These are phyloP conservation scores for Hypholoma fasciculare DNA, from an alignment of 768 basidiomycete species.

Conservation along the genomic window DNA sequence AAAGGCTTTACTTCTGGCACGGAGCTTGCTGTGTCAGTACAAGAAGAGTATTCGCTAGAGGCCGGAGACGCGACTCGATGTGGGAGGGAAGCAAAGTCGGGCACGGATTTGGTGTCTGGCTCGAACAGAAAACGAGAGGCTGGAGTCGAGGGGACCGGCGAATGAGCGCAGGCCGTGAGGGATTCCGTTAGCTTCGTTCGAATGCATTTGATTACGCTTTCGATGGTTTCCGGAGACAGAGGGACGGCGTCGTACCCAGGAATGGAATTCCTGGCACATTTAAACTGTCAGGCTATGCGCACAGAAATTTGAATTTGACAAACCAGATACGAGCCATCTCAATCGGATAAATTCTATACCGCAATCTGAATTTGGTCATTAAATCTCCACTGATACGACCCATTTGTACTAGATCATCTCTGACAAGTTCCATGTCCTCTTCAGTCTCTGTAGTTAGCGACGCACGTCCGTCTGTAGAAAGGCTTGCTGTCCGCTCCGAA, in stretches of 20 bases:
- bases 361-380: background rate
- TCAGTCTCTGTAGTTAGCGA: background rate
- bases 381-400: background rate
- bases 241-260: background rate
- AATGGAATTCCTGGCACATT: background rate
- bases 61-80: background rate
- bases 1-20: background rate
- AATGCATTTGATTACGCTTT: background rate
- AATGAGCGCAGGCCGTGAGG: background rate
- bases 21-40: background rate
- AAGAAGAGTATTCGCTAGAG: background rate
- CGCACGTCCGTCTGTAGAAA: no score
- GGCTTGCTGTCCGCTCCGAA: no score
- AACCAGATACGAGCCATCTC: background rate
- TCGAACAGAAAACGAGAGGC: background rate
- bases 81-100: background rate
- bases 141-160: background rate
- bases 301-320: background rate
- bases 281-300: background rate
- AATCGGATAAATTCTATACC: background rate
- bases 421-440: background rate
- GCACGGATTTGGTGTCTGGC: background rate
- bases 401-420: background rate
- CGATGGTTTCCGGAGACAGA: background rate
- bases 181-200: background rate